Evolutionary conservation across 1,284 basidiomycete genomes (phyloP).

Genomic region (Cryptococcus hybrid): DNA sequence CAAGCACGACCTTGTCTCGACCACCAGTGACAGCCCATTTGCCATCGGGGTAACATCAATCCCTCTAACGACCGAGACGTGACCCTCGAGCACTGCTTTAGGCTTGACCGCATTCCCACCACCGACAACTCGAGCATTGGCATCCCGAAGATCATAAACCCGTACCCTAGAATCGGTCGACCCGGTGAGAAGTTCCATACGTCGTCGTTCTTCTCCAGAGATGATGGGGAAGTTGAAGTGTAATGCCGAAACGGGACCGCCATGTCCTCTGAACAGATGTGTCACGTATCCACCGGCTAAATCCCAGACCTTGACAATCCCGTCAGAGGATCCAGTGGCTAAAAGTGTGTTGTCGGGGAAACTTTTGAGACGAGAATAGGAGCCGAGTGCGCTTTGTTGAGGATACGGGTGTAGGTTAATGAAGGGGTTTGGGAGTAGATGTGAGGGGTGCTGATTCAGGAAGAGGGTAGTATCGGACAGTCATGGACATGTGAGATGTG

Average conservation of each 20-base stretch:
- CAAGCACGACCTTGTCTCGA: slow-evolving; percentile 80
- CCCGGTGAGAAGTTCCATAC: slow-evolving; percentile 82
- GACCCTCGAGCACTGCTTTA: slow-evolving; percentile 78
- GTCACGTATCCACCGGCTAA: slow-evolving; percentile 83
- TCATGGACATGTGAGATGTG: slow-evolving; percentile 54
- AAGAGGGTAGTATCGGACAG: slow-evolving; percentile 54
- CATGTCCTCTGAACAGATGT: slow-evolving; percentile 94
- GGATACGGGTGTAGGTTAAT: slow-evolving; percentile 61
- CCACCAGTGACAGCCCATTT: slow-evolving; percentile 84
- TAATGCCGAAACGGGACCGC: slow-evolving; percentile 89
- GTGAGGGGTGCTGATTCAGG: slow-evolving; percentile 26
- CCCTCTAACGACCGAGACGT: slow-evolving; percentile 85
- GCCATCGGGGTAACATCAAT: slow-evolving; percentile 81
- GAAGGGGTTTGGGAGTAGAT: slow-evolving; percentile 36
- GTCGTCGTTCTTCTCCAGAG: slow-evolving; percentile 32
- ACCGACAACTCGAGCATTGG: slow-evolving; percentile 55
- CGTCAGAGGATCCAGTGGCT: slow-evolving; percentile 93
- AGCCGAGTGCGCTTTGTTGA: slow-evolving; percentile 83
- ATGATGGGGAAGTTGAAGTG: slow-evolving; percentile 66
- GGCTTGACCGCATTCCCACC: slow-evolving; percentile 61
- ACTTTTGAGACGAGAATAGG: slow-evolving; percentile 84
- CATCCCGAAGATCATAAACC: slow-evolving; percentile 79
- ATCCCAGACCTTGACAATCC: slow-evolving; percentile 97
- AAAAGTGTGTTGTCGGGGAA: slow-evolving; percentile 88
- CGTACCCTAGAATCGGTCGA: slow-evolving; percentile 85